Conservation (phyloP, 306 rosid species). For the Cucurbita pepo region DNA sequence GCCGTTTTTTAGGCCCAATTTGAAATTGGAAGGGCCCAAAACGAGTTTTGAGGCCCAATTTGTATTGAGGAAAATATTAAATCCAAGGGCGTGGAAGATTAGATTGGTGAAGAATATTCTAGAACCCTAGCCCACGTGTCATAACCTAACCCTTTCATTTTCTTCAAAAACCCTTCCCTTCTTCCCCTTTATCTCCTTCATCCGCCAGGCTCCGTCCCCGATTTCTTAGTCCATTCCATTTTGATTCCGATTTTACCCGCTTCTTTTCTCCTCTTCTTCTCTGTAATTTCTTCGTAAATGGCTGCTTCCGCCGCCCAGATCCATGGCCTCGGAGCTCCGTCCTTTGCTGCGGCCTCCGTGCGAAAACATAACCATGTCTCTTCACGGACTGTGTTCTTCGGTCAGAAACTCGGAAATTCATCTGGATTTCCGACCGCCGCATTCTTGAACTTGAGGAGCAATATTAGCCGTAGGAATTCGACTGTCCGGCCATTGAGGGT, state of each 20-base stretch:
- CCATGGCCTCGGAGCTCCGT: conserved; percentile 43
- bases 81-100: neutral
- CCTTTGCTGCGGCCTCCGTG: conserved; percentile 19
- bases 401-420: conserved; percentile 21
- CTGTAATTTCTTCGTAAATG: conserved; percentile 10
- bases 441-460: conserved; percentile 21
- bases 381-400: conserved; percentile 38
- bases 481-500: conserved; percentile 31
- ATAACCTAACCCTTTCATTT: conserved; percentile 4
- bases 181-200: neutral
- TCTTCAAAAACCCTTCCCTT: neutral
- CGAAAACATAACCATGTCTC: conserved; percentile 10
- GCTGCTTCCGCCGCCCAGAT: conserved; percentile 56
- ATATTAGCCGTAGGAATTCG: conserved; percentile 2
- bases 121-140: conserved; percentile 15
- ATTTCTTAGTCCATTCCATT: neutral
- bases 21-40: neutral
- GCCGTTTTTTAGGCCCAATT: too few relatives aligned
- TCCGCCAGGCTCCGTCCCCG: neutral
- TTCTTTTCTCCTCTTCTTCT: neutral
- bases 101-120: neutral
- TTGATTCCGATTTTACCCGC: neutral
- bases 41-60: neutral
- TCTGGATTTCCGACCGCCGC: conserved; percentile 14
- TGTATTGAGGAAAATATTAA: neutral